phyloP scores from a whole-genome alignment of 768 basidiomycete genomes.

The Fistulinella prunicolor region DNA sequence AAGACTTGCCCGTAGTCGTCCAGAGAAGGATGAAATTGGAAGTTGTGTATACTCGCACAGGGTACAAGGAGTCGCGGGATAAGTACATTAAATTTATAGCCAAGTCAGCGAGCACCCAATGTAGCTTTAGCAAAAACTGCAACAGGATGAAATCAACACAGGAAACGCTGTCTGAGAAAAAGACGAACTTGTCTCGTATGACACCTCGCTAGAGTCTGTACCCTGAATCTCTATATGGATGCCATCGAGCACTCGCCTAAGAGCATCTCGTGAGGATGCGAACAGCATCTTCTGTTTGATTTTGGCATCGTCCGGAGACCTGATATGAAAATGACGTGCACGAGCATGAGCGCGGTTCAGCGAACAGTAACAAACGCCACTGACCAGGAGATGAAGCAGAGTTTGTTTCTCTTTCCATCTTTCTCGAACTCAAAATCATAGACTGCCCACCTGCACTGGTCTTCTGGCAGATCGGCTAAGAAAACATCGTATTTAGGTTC shows the following conservation, averaged over 20 bases:
- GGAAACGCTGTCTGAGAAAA: not conserved
- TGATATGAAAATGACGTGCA: slow-evolving; percentile 31
- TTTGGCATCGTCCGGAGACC: slow-evolving; percentile 85
- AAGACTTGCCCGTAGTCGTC: no score
- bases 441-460: slow-evolving; percentile 80
- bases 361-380: slow-evolving; percentile 40
- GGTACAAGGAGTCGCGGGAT: no score
- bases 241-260: slow-evolving; percentile 74
- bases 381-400: slow-evolving; percentile 85
- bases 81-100: slow-evolving; percentile 4
- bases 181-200: slow-evolving; percentile 61
- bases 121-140: slow-evolving; percentile 19
- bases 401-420: slow-evolving; percentile 80
- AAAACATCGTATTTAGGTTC: slow-evolving; percentile 67
- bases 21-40: not conserved
- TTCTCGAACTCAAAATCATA: slow-evolving; percentile 88
- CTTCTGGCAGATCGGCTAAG: slow-evolving; percentile 63
- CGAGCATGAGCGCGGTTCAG: not conserved
- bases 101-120: slow-evolving; percentile 13
- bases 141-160: slow-evolving; percentile 4
- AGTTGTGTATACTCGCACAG: slow-evolving; percentile 12
- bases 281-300: slow-evolving; percentile 92
- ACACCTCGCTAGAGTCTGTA: slow-evolving; percentile 71
- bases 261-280: slow-evolving; percentile 85
- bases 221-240: slow-evolving; percentile 83